Evolutionary conservation across 116 monocot species (phyloP).

Genomic region (Posidonia oceanica): DNA sequence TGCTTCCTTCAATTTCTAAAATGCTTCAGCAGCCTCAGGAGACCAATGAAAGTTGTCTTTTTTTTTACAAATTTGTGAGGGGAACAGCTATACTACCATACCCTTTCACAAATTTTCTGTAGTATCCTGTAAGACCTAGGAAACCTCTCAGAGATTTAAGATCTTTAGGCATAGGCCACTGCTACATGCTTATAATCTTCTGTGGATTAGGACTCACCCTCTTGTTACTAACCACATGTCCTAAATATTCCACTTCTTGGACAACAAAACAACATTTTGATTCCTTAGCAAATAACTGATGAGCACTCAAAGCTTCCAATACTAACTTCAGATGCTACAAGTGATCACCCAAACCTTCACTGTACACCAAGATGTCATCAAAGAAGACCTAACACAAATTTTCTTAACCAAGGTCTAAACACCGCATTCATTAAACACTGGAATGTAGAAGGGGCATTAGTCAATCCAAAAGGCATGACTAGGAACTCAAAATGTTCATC

Average conservation of each 20-base stretch:
- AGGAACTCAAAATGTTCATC: neutral
- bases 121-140: slow-evolving; percentile 5
- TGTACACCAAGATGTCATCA: neutral
- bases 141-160: neutral
- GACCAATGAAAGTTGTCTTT: neutral
- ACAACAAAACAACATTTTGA: slow-evolving; percentile 5
- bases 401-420: neutral
- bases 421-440: neutral
- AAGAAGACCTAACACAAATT: neutral
- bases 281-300: neutral
- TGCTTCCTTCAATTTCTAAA: neutral
- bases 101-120: too few relatives aligned
- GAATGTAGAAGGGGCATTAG: slow-evolving; percentile 8
- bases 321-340: neutral
- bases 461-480: neutral
- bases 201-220: neutral
- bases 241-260: slow-evolving; percentile 3
- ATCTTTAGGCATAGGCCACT: slow-evolving; percentile 1
- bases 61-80: neutral
- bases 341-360: neutral
- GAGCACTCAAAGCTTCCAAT: neutral
- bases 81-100: neutral
- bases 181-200: neutral
- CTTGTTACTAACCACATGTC: neutral
- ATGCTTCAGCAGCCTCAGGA: neutral